Conservation (phyloP, 352 stramenopile species). For the Globisporangium perplexum region DNA sequence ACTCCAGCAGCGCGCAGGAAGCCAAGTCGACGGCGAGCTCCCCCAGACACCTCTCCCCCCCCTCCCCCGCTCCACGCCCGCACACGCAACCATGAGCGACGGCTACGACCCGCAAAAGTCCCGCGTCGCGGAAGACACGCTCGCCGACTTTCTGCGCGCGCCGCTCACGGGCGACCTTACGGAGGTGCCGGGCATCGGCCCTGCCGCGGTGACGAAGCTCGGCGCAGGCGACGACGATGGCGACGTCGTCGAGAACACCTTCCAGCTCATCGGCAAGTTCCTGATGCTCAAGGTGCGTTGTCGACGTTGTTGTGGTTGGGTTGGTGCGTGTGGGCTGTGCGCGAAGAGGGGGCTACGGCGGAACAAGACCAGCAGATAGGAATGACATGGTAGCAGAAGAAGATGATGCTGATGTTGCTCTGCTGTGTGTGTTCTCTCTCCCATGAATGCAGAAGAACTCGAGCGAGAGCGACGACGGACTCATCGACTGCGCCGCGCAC, state of each 20-base stretch:
- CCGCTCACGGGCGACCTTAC: constrained; percentile 90
- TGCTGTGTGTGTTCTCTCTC: constrained; percentile 5
- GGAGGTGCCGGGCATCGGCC: constrained; percentile 94
- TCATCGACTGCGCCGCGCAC: constrained; percentile 92
- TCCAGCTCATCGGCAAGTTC: constrained; percentile 96
- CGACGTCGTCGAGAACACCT: constrained; percentile 95
- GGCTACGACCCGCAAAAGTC: constrained; percentile 91
- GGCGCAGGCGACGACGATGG: constrained; percentile 64
- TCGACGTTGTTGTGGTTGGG: not conserved
- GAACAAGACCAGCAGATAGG: too few species aligned
- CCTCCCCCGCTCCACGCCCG: too few species aligned
- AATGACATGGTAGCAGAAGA: too few species aligned
- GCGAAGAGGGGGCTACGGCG: too few species aligned
- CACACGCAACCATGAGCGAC: constrained; percentile 47
- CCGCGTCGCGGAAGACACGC: constrained; percentile 86
- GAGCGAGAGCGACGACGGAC: constrained; percentile 82
- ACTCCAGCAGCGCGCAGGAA: too few species aligned
- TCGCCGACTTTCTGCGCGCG: constrained; percentile 90
- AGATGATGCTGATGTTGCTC: too few species aligned
- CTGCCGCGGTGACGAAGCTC: constrained; percentile 86
- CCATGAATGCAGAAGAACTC: constrained; percentile 48
- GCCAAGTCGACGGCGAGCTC: too few species aligned
- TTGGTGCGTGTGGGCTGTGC: not conserved
- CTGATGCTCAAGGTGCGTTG: constrained; percentile 81
- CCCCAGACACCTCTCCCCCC: too few species aligned